Conservation (phyloP, 805 yeast genomes). For the Saturnispora ahearnii region DNA sequence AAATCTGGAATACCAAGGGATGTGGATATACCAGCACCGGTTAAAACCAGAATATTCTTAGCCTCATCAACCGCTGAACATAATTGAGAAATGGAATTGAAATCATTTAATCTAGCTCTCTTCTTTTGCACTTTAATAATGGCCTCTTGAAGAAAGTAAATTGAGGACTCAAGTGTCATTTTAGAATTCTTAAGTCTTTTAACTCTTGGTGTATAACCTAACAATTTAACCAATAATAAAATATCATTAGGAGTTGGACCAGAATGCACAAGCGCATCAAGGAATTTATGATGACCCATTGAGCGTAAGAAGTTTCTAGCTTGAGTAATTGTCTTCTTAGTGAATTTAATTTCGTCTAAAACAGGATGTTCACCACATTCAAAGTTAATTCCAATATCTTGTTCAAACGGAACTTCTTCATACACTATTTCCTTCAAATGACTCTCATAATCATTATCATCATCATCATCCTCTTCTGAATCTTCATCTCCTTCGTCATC, state of each 20-base stretch:
- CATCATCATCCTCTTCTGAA: constrained; percentile 4
- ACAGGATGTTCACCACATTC: constrained; percentile 12
- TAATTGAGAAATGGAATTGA: constrained; percentile 52
- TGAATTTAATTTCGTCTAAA: constrained; percentile 19
- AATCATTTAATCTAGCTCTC: constrained; percentile 45
- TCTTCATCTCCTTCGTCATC: constrained; percentile 3
- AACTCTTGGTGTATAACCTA: constrained; percentile 43
- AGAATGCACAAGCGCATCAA: constrained; percentile 45
- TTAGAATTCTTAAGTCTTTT: constrained; percentile 5
- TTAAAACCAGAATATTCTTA: constrained; percentile 56
- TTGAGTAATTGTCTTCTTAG: constrained; percentile 35
- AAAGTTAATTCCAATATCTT: constrained; percentile 6
- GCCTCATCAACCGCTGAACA: constrained; percentile 45
- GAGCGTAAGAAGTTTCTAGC: constrained; percentile 48
- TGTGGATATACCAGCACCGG: constrained; percentile 93
- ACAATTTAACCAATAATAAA: constrained; percentile 42
- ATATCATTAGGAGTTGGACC: constrained; percentile 52
- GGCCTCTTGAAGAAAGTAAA: constrained; percentile 50
- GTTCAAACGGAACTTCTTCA: constrained; percentile 2
- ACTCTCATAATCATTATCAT: constrained; percentile 7
- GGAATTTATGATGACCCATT: constrained; percentile 51
- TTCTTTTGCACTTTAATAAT: constrained; percentile 52
- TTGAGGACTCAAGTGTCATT: constrained; percentile 17
- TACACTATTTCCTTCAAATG: constrained; percentile 13
- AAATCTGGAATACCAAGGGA: constrained; percentile 88